Base-by-base conservation (phyloP, 805 yeast genomes). In the Cyberlindnera meyerae region DNA sequence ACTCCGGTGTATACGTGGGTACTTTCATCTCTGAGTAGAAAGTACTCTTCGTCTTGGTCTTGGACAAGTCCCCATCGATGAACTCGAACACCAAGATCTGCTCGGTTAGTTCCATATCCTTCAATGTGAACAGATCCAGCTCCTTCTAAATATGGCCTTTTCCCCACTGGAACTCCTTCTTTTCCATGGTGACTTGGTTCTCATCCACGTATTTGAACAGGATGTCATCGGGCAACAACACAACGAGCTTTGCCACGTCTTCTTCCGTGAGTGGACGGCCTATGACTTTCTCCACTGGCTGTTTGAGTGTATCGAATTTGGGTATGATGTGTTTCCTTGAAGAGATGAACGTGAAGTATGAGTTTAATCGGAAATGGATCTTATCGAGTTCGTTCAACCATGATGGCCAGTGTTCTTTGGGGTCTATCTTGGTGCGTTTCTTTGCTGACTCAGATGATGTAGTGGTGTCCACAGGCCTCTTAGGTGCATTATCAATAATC, bases 151-250 rank as follows among this genome's bases (percentile, higher is more conserved):
- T 65, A 34, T 65, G 78, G 3, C 82, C 83, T 29, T 59, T 55
- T 4, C 60, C 57, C 46, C 60, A 63, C 29, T 55, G 58, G 45
- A 59, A 62, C 27, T 55, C 55, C 43, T 63, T 63, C 24, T 61
- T 54, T 40, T 63, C 69, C 3, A 58, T 52, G 6, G 55, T 57
- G 9, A 78, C 52, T 47, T 79, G 89, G 50, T 81, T 80, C 54
- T 82, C 87, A 55, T 89, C 96, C 29, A 82, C 78, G 55, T 84
- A 89, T 34, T 77, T 83, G 50, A 79, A 79, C 2, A 77, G 62
- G 11, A 84, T 73, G 33, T 83, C 90, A 18, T 71, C 63, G 0
- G 95, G 95, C 2, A 84, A 55, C 7, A 88, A 51, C 8, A 63
- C 70, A 30, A 68, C 73, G 22, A 89, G 68, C 39, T 70, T 66